Evolutionary conservation across 805 yeast genomes (phyloP), one percentile per base, ranked within the genome.

Genomic region (Candida montana): DNA sequence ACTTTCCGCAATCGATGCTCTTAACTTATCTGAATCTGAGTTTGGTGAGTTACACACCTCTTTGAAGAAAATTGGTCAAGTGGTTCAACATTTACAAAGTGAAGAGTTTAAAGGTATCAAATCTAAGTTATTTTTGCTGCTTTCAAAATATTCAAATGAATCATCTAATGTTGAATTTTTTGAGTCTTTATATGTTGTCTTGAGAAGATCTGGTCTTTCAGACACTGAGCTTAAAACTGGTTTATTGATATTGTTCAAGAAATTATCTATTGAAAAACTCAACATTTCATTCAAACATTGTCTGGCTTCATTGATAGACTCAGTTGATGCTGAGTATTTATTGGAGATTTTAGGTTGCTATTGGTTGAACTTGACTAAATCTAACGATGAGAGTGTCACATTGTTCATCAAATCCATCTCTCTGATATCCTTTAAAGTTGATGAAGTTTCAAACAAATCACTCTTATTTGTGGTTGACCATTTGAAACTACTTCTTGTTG

Each of bases 401-500:
- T 19, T 52, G 6, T 41, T 55, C 7, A 47, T 47, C 18, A 39
- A 40, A n/a, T 45, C 53, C 2, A 13, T 57, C 3, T 54, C 60
- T 7, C 26, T 31, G 2, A 20, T 49, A 3, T 39, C 47, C 3
- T 11, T 39, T 8, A 30, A 32, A 11, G 12, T 49, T 3, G 4
- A 24, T 1, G 29, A 38, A 6, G 12, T 52, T 5, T 21, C 33
- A 5, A 20, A 28, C 11, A 9, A 28, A 2, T 13, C 41, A 29
- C 7, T 34, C 15, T 11, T 37, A 23, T 2, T 35, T 13, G 8
- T 44, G 0, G 5, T 49, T 3, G 21, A 31, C 4, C 35, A 65
- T 7, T 30, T 83, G 20, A 75, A 69, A 45, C 39, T 51, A 0
- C 44, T 75, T 8, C 58, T 83, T 15, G 60, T 73, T 9, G 74